These are phyloP conservation scores for Aspergillus nanangensis DNA, from an alignment of 495 filamentous ascomycete genomes.

Conservation along the genomic window DNA sequence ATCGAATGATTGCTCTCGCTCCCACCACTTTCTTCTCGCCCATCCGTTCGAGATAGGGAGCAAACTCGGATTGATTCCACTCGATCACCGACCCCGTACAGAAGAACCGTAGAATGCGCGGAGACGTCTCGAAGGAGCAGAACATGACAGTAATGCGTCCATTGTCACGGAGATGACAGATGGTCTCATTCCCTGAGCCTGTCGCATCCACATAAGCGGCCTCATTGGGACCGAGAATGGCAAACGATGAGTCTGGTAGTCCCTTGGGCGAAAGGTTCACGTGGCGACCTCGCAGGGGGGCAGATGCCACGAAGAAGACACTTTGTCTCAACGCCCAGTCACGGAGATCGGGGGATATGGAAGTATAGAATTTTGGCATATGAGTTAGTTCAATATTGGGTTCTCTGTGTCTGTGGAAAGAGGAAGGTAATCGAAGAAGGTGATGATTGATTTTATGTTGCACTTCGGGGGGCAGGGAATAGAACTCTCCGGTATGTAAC, in stretches of 20 bases:
- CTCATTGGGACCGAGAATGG: slow-evolving; percentile 50
- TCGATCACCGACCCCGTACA: slow-evolving; percentile 65
- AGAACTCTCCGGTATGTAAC: no score
- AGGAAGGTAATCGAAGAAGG: background rate
- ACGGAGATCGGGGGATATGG: slow-evolving; percentile 49
- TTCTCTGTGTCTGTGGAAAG: no score
- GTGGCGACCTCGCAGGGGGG: slow-evolving; percentile 54
- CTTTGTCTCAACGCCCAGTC: slow-evolving; percentile 59
- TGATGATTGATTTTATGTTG: no score
- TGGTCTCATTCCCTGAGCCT: slow-evolving; percentile 68
- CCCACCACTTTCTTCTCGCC: slow-evolving; percentile 35
- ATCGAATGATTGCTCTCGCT: slow-evolving; percentile 56
- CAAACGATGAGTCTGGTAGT: slow-evolving; percentile 48
- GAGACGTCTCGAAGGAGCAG: slow-evolving; percentile 58
- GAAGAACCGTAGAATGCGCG: slow-evolving; percentile 68
- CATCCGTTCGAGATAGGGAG: slow-evolving; percentile 15
- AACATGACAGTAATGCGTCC: slow-evolving; percentile 69
- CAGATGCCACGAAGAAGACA: slow-evolving; percentile 65
- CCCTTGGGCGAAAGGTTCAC: slow-evolving; percentile 73
- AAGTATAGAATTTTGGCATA: slow-evolving; percentile 62
- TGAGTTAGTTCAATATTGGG: no score
- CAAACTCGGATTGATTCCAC: slow-evolving; percentile 30
- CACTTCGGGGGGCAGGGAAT: no score
- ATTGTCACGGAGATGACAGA: slow-evolving; percentile 71
- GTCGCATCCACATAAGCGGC: slow-evolving; percentile 70